Evolutionary conservation across 176 grass and related monocot species (phyloP).

Genomic region (Triticum turgidum): DNA sequence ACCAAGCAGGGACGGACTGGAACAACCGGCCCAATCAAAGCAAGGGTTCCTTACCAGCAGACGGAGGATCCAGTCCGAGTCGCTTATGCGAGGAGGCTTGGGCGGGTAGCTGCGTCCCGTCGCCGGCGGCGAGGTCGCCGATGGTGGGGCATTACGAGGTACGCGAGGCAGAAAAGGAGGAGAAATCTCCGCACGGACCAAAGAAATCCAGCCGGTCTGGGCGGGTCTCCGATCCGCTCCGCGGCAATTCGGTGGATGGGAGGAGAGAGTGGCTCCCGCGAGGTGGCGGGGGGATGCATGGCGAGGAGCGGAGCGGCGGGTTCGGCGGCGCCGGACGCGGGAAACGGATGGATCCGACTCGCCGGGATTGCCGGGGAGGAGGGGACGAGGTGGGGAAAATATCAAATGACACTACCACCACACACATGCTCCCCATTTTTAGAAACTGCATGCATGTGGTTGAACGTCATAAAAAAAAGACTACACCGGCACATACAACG

Average conservation of each 20-base stretch:
- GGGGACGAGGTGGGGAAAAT: too few species aligned
- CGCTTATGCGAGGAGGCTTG: not conserved
- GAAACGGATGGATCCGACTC: constrained; percentile 11
- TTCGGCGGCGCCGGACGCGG: constrained; percentile 29
- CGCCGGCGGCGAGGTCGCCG: constrained; percentile 3
- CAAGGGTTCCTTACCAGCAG: not conserved
- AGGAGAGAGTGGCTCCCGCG: not conserved
- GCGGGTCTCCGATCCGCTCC: not conserved
- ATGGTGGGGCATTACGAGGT: constrained; percentile 3
- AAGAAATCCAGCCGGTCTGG: not conserved
- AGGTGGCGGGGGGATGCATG: constrained; percentile 14
- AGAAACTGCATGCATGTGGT: too few species aligned
- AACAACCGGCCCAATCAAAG: not conserved
- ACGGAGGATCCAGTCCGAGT: not conserved
- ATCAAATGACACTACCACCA: too few species aligned
- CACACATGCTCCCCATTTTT: too few species aligned
- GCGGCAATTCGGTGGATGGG: not conserved
- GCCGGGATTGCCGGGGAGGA: not conserved
- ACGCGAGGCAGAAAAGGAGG: not conserved
- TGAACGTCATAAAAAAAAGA: too few species aligned
- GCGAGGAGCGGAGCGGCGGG: constrained; percentile 10
- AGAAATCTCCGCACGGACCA: not conserved
- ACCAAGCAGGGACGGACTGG: not conserved
- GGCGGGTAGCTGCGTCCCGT: not conserved
- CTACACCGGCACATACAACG: too few species aligned